Percentiles rank a stretch among this genome's conserved stretches.
Conservation (phyloP, 1,284 basidiomycete genomes). For the Phylloporus sp. region DNA sequence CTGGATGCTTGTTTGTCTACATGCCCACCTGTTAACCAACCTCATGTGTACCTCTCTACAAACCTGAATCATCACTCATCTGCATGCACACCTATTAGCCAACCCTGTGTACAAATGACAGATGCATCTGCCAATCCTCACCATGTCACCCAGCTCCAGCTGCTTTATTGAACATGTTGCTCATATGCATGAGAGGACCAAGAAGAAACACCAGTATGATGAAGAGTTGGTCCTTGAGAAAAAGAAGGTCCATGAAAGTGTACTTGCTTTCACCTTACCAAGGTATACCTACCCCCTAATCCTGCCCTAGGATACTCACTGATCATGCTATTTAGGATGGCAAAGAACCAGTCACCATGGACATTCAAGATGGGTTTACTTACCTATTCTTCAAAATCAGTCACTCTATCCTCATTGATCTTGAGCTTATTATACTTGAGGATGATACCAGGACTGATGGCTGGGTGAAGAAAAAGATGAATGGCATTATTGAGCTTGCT, state of each 20-base stretch:
- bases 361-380: constrained; percentile 10
- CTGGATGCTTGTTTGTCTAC: too few species aligned
- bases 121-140: constrained; percentile 13
- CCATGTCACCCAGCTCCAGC: not conserved
- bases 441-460: not conserved
- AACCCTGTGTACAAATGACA: too few species aligned
- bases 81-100: too few species aligned
- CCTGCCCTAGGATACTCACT: too few species aligned
- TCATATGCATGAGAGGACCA: constrained; percentile 2
- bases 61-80: too few species aligned
- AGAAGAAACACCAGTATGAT: constrained; percentile 1
- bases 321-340: not conserved
- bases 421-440: not conserved
- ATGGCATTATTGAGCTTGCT: constrained; percentile 4
- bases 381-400: constrained; percentile 16
- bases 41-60: too few species aligned
- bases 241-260: not conserved
- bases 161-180: constrained; percentile 8
- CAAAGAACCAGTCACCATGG: not conserved
- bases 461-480: constrained; percentile 12
- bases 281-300: too few species aligned
- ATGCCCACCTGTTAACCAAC: too few species aligned
- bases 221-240: not conserved
- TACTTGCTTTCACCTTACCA: constrained; percentile 9
- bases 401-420: not conserved